Evolutionary conservation across 192 early-diverging fungal species (phyloP), one percentile per base, ranked within the genome.

Genomic region (Dispira simplex): DNA sequence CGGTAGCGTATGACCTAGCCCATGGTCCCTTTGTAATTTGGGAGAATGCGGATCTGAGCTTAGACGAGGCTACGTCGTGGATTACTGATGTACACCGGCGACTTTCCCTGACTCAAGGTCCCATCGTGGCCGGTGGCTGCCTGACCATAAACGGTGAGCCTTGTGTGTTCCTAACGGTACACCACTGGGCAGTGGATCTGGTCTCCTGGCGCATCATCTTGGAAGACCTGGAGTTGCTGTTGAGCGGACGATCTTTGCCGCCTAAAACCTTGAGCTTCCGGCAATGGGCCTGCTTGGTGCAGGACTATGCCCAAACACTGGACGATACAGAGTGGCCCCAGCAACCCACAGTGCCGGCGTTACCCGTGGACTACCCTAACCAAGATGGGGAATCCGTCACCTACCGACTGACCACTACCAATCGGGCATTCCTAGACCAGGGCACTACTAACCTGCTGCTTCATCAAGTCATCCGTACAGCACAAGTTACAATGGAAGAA

Each of bases 131-230:
- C 1, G 58, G 58, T 44, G 32, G 18, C 32, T 44, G 13, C 32
- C 58, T 14, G 3, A 60, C 26, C 4, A 21, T 18, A 3, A 16
- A 27, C 3, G 14, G 27, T 1, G 14, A 28, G 8, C 58, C 32
- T 14, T 3, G 0, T 12, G 39, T 60, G 14, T 60, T 60, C 58
- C 32, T 27, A 44, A 44, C 21, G 10, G 58, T 44, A 18, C 58
- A 60, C 58, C 58, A 60, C 43, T 43, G 39, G 58, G 39, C 39
- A 10, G 58, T 60, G 14, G 58, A 60, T 44, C 58, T 60, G 58
- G 58, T 60, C 14, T 60, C 58, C 2, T 60, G 58, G 58, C 58
- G 58, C 14, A 60, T 60, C 32, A 28, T 60, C 9, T 13, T 60
- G 5, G 58, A 60, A 27, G 58, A 60, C 32, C 14, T 60, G 25